Conservation (phyloP, 257 asterid genomes). For the Lantana camara region DNA sequence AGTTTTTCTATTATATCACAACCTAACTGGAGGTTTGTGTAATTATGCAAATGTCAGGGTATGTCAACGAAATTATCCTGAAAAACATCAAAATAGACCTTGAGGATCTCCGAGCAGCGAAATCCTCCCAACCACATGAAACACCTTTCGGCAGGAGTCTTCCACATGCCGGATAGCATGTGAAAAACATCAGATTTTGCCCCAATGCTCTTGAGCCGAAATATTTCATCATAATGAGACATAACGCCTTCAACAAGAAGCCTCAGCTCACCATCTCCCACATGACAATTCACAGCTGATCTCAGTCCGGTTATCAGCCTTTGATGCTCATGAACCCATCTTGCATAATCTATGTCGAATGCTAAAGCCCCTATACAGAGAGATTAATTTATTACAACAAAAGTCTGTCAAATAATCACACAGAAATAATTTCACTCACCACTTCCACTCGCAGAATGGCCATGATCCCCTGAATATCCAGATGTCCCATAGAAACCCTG, state of each 20-base stretch:
- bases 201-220: conserved; percentile 64
- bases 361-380: conserved; percentile 58
- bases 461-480: conserved; percentile 55
- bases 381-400: neutral
- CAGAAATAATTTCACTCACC: conserved; percentile 44
- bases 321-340: conserved; percentile 88
- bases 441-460: conserved; percentile 50
- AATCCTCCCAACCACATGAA: conserved; percentile 99
- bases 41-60: too few species aligned
- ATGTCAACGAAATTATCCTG: too few species aligned
- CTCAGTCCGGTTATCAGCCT: conserved; percentile 67
- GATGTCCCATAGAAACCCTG: conserved; percentile 51
- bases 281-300: conserved; percentile 62
- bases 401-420: too few species aligned
- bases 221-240: conserved; percentile 81
- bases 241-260: conserved; percentile 74
- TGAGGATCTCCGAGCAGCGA: conserved; percentile 86
- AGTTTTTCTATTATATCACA: too few species aligned
- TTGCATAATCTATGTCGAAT: conserved; percentile 78
- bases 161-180: conserved; percentile 97
- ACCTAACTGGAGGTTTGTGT: too few species aligned
- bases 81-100: conserved; percentile 64
- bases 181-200: conserved; percentile 80
- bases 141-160: conserved; percentile 88
- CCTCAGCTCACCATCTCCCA: conserved; percentile 61